Percentiles rank a stretch among this genome's conserved stretches.
phyloP scores from a whole-genome alignment of 768 basidiomycete genomes.

The Leccinum obscurum region DNA sequence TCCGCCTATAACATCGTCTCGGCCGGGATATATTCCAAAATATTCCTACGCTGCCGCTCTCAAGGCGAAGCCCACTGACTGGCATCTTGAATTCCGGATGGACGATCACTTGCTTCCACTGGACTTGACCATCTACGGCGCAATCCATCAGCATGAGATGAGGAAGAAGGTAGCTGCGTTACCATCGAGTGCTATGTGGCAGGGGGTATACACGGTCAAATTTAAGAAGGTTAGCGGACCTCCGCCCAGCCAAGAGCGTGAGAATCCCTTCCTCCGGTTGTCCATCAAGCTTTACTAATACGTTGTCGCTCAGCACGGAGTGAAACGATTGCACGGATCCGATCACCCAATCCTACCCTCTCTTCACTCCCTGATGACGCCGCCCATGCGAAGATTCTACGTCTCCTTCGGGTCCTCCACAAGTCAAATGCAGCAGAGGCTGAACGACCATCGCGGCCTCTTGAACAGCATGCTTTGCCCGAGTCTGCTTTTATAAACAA shows the following conservation, averaged over 20 bases:
- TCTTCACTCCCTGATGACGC: slow-evolving; percentile 84
- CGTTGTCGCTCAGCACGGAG: slow-evolving; percentile 32
- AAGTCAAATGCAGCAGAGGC: slow-evolving; percentile 75
- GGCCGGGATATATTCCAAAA: slow-evolving; percentile 37
- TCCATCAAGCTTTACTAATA: slow-evolving; percentile 7
- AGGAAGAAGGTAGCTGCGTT: slow-evolving; percentile 67
- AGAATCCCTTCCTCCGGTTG: slow-evolving; percentile 20
- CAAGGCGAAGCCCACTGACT: slow-evolving; percentile 90
- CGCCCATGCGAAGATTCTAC: slow-evolving; percentile 86
- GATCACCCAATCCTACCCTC: slow-evolving; percentile 65
- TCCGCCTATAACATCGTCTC: slow-evolving; percentile 33
- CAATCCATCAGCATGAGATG: slow-evolving; percentile 88
- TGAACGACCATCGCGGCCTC: slow-evolving; percentile 52
- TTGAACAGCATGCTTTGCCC: slow-evolving; percentile 58
- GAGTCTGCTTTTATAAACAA: slow-evolving; percentile 95
- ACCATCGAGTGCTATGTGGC: slow-evolving; percentile 79
- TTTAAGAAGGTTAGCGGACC: slow-evolving; percentile 93
- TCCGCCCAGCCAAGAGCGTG: slow-evolving; percentile 61
- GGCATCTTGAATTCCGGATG: slow-evolving; percentile 96
- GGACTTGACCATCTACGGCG: slow-evolving; percentile 94
- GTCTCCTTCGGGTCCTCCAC: slow-evolving; percentile 84
- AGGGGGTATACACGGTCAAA: slow-evolving; percentile 87
- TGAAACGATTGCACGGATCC: slow-evolving; percentile 47
- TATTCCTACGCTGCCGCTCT: slow-evolving; percentile 93
- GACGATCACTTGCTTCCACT: slow-evolving; percentile 82